phyloP scores from a whole-genome alignment of 208 protist species.

The Zelonia costaricensis region DNA sequence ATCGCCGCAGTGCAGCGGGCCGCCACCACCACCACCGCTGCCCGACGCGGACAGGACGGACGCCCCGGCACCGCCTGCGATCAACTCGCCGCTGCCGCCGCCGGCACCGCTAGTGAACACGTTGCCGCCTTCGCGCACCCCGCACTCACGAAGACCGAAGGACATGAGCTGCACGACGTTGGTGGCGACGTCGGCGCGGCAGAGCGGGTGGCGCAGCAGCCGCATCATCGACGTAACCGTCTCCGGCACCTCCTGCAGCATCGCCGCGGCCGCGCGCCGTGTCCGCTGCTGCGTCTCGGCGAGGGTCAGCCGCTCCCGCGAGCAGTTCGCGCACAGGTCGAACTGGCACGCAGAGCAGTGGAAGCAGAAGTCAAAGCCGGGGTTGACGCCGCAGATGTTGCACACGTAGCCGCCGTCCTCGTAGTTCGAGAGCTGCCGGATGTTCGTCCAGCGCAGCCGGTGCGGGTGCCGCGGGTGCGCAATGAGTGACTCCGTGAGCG shows the following conservation, averaged over 20 bases:
- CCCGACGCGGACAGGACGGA: background rate
- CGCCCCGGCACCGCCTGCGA: background rate
- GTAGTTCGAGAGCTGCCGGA: conserved; percentile 43
- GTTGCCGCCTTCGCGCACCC: conserved; percentile 28
- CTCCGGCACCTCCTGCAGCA: conserved; percentile 19
- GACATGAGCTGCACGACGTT: conserved; percentile 47
- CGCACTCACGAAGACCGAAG: conserved; percentile 59
- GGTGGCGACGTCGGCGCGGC: conserved; percentile 35
- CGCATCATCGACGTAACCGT: conserved; percentile 38
- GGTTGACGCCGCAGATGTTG: conserved; percentile 64
- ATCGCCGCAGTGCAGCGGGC: conserved; percentile 1
- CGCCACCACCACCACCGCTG: background rate
- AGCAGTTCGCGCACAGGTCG: conserved; percentile 73
- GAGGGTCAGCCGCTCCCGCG: conserved; percentile 39
- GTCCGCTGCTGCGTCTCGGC: conserved; percentile 40
- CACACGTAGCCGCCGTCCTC: conserved; percentile 47
- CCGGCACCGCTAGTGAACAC: background rate
- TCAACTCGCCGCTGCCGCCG: background rate
- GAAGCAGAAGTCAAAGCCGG: conserved; percentile 47
- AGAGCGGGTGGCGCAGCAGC: conserved; percentile 55
- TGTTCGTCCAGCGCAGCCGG: conserved; percentile 62
- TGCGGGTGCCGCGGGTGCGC: conserved; percentile 69
- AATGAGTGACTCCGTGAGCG: conserved; percentile 39
- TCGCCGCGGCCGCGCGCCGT: conserved; percentile 35
- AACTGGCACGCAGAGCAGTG: conserved; percentile 70